Base-by-base conservation (phyloP, 148 eudicot species). In the Chenopodium suecicum region DNA sequence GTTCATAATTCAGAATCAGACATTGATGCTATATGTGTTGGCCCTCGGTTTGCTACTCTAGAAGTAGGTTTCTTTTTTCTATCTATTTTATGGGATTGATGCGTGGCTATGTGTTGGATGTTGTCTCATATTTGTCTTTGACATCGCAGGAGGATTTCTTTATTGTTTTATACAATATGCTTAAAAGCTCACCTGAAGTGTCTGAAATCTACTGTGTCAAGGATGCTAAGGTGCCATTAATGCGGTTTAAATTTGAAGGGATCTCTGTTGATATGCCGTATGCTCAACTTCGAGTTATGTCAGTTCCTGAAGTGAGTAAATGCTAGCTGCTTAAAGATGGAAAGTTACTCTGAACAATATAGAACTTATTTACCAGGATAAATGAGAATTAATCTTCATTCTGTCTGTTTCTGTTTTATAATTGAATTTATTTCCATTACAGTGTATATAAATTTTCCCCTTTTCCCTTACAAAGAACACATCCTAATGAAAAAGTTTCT, bases 1-100 rank as follows among this genome's bases (percentile, higher is more conserved):
- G 94, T 91, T 76, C 89, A 91, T 82, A 83, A 56, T 79, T 81
- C 87, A 22, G 91, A 86, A 66, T 88, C 91, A 8, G 91, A 90
- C 75, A 87, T 91, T 71, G 94, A 91, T 82, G 90, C 90, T 67
- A 20, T 91, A 31, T 91, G 92, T 81, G 87, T 90, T 79, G 91
- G 86, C 64, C 94, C 94, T 73, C 81, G 77, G 78, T 91, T 85
- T 80, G 91, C 92, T 20, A 84, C 90, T 73, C 73, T 87, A 72
- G 77, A 82, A 22, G 94, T 91, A 83, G 82, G 92, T 82, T 71
- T 29, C 47, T 47, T 73, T 78, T 41, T 58, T 73, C 23, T 3
- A 12, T 46, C 11, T 66, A 6, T 70, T 41, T 5, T 48, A 37
- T 34, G 32, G 25, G 56, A 63, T 56, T 80, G 17, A 62, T 64